Evolutionary conservation across 2,329 filamentous ascomycete genomes (phyloP).

Genomic region (Penicillium concentricum): DNA sequence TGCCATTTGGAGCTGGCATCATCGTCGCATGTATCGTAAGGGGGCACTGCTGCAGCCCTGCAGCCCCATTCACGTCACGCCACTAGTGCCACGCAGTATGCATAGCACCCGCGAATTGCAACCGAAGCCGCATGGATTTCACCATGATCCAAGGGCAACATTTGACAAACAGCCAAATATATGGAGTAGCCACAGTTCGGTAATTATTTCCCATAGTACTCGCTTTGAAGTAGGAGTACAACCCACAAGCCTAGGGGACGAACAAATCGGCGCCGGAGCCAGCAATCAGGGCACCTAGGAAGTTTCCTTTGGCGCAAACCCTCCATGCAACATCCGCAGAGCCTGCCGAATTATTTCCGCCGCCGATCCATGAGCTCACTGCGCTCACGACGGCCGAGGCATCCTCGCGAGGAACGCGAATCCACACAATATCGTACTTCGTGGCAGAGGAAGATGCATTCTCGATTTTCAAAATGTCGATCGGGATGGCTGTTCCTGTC

Average conservation of each 20-base stretch:
- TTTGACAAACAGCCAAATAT: background rate
- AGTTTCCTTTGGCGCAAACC: constrained; percentile 40
- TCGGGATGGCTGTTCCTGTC: constrained; percentile 46
- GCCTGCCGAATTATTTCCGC: constrained; percentile 14
- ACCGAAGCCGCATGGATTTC: background rate
- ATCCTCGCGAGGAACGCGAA: constrained; percentile 48
- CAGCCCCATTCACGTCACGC: background rate
- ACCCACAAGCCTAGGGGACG: constrained; percentile 17
- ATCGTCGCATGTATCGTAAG: background rate
- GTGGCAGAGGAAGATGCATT: background rate
- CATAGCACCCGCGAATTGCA: background rate
- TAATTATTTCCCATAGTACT: background rate
- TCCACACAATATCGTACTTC: constrained; percentile 34
- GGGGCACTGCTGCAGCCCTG: background rate
- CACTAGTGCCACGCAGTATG: background rate
- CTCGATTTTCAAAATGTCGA: constrained; percentile 48
- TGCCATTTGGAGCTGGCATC: background rate
- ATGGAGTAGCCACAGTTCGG: background rate
- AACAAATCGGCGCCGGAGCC: constrained; percentile 39
- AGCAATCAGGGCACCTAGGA: constrained; percentile 33
- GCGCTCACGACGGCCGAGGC: constrained; percentile 44
- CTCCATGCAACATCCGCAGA: constrained; percentile 36
- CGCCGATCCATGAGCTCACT: constrained; percentile 48
- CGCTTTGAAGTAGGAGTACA: background rate
- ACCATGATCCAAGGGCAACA: background rate